Percentiles rank a stretch among this genome's conserved stretches.
Conservation (phyloP, 129 eudicot species). For the Cynara cardunculus region DNA sequence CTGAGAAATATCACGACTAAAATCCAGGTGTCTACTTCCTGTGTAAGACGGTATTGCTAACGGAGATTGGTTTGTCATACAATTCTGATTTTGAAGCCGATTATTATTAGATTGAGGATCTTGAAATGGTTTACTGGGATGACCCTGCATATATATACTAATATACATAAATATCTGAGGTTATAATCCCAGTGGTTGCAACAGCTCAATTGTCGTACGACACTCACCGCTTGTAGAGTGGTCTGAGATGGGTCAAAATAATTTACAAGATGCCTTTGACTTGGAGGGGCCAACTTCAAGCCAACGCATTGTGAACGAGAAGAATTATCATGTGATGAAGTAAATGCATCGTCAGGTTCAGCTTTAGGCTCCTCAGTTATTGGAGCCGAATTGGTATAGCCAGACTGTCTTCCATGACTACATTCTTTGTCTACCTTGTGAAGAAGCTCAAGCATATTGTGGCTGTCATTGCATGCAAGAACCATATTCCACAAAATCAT, state of each 20-base stretch:
- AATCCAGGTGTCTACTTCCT: constrained; percentile 4
- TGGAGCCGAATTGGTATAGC: constrained; percentile 23
- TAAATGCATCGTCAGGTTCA: constrained; percentile 28
- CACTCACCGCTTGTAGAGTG: constrained; percentile 27
- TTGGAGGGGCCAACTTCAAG: constrained; percentile 34
- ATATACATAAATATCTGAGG: neutral
- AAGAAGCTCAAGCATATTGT: constrained; percentile 34
- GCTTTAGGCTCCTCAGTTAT: constrained; percentile 27
- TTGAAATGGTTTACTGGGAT: constrained; percentile 1
- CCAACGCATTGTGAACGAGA: constrained; percentile 32
- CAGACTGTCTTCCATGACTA: constrained; percentile 21
- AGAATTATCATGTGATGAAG: constrained; percentile 12
- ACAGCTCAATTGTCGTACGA: neutral
- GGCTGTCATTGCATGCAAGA: constrained; percentile 22
- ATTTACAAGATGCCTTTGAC: constrained; percentile 23
- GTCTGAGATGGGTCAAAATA: constrained; percentile 23
- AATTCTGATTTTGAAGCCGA: constrained; percentile 21
- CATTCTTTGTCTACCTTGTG: constrained; percentile 32
- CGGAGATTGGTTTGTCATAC: neutral
- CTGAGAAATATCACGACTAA: constrained; percentile 20
- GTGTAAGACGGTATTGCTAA: too few relatives aligned
- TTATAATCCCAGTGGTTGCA: neutral
- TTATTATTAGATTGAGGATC: neutral
- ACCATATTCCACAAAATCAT: neutral
- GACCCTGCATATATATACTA: neutral